These are phyloP conservation scores for Aspergillus pseudoterreus DNA, from an alignment of 2,329 filamentous ascomycete genomes.

Conservation along the genomic window DNA sequence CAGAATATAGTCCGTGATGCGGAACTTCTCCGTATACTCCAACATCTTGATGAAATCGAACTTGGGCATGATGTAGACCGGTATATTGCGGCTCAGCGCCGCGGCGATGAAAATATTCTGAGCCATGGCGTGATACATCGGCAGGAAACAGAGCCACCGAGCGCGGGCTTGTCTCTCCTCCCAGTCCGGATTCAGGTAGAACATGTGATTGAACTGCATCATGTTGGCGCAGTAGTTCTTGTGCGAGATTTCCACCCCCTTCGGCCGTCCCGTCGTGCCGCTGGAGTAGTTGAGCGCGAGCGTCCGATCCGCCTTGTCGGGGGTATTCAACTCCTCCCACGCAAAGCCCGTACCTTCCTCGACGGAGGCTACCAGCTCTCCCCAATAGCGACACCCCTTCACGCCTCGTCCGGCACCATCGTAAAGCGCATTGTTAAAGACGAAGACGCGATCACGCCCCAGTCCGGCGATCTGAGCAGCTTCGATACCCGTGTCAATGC, in stretches of 20 bases:
- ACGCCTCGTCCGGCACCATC: constrained; percentile 37
- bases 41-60: constrained; percentile 75
- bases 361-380: constrained; percentile 52
- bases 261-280: constrained; percentile 75
- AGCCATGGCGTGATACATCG: constrained; percentile 71
- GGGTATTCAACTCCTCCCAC: constrained; percentile 52
- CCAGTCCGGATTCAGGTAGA: constrained; percentile 47
- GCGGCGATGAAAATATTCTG: constrained; percentile 68
- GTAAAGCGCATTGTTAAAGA: constrained; percentile 59
- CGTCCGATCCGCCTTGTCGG: constrained; percentile 36
- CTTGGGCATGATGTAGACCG: constrained; percentile 72
- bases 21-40: constrained; percentile 62
- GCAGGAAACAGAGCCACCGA: constrained; percentile 64
- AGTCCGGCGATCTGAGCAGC: constrained; percentile 61
- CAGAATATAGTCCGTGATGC: constrained; percentile 62
- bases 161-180: constrained; percentile 40
- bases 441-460: constrained; percentile 55
- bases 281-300: constrained; percentile 71
- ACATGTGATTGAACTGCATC: constrained; percentile 53
- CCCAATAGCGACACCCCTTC: constrained; percentile 59
- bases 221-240: constrained; percentile 71
- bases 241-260: constrained; percentile 81
- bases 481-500: constrained; percentile 61
- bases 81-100: constrained; percentile 48
- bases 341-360: constrained; percentile 54